A percentile compares a stretch with the other conserved stretches of the same genome.
phyloP scores from a whole-genome alignment of 1,139 yeast genomes.

The Scheffersomyces quercinus region DNA sequence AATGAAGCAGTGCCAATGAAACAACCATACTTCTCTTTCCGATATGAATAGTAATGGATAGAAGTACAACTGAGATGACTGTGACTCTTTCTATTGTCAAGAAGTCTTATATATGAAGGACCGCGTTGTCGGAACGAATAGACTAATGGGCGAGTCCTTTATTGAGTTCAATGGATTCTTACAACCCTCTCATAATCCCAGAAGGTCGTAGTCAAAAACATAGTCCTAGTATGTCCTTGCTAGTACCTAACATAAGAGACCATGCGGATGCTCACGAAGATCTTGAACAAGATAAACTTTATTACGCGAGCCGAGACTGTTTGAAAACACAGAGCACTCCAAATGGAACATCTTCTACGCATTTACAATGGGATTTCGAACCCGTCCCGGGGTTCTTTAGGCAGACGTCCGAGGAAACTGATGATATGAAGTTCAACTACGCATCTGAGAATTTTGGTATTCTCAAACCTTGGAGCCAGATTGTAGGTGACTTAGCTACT shows the following conservation, averaged over 20 bases:
- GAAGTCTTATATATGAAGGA: too few species aligned
- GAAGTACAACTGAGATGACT: too few species aligned
- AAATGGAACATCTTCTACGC: constrained; percentile 15
- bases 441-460: constrained; percentile 50
- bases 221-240: constrained; percentile 23
- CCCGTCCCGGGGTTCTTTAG: constrained; percentile 51
- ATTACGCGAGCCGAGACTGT: constrained; percentile 9
- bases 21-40: too few species aligned
- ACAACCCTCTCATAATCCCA: background rate
- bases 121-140: too few species aligned
- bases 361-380: constrained; percentile 42
- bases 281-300: constrained; percentile 31
- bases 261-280: constrained; percentile 37
- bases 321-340: background rate
- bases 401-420: constrained; percentile 47
- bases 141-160: too few species aligned
- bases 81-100: too few species aligned
- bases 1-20: too few species aligned
- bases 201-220: too few species aligned
- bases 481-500: constrained; percentile 30
- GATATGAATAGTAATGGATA: too few species aligned
- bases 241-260: constrained; percentile 34
- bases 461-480: constrained; percentile 45
- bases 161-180: background rate
- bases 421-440: constrained; percentile 51